Conservation (phyloP, 768 basidiomycete species). For the Lactarius trivialis region DNA sequence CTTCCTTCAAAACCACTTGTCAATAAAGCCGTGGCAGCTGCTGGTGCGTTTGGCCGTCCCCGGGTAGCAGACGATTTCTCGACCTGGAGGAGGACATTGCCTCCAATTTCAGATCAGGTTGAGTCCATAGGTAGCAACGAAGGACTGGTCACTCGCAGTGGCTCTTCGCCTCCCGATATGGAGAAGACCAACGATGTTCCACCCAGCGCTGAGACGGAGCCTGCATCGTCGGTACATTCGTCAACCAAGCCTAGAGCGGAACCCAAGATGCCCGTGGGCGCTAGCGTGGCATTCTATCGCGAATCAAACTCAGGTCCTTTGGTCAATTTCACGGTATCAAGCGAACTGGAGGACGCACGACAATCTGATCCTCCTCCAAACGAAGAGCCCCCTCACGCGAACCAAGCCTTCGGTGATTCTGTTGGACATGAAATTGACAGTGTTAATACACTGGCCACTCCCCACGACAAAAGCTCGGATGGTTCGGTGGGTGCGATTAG, state of each 20-base stretch:
- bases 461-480: slow-evolving; percentile 41
- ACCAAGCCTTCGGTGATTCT: neutral
- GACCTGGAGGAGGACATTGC: slow-evolving; percentile 36
- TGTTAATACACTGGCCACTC: slow-evolving; percentile 26
- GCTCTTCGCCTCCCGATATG: slow-evolving; percentile 59
- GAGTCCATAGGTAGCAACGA: slow-evolving; percentile 24
- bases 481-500: slow-evolving; percentile 41
- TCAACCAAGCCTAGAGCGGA: slow-evolving; percentile 44
- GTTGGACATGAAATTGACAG: neutral
- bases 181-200: slow-evolving; percentile 29
- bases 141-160: slow-evolving; percentile 49
- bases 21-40: neutral
- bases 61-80: slow-evolving; percentile 31
- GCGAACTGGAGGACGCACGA: slow-evolving; percentile 53
- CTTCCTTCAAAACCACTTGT: slow-evolving; percentile 30
- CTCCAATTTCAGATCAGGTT: slow-evolving; percentile 23
- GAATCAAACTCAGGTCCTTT: slow-evolving; percentile 45
- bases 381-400: slow-evolving; percentile 7
- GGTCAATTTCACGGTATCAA: slow-evolving; percentile 73
- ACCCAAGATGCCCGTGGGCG: slow-evolving; percentile 66
- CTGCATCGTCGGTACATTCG: slow-evolving; percentile 25
- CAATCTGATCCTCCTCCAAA: slow-evolving; percentile 6
- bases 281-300: slow-evolving; percentile 67
- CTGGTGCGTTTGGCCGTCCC: slow-evolving; percentile 29
- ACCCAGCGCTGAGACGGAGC: slow-evolving; percentile 33